Percentiles rank a stretch among this genome's conserved stretches.
Evolutionary conservation across 495 filamentous ascomycete genomes (phyloP).

Genomic region (Penicillium argentinense): DNA sequence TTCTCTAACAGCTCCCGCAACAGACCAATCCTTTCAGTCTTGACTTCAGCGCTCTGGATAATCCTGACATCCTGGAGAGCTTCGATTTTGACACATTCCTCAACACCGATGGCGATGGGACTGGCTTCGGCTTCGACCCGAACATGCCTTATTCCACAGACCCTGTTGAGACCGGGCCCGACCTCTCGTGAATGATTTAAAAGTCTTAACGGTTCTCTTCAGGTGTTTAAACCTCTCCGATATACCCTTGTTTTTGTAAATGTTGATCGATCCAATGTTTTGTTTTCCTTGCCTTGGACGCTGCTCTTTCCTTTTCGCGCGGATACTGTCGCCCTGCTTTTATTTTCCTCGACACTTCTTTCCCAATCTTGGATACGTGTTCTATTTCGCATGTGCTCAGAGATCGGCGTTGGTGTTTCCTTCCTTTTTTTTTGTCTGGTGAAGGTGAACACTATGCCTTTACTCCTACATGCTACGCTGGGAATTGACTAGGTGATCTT

Average conservation of each 20-base stretch:
- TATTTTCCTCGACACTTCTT: slow-evolving; percentile 22
- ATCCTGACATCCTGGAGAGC: slow-evolving; percentile 74
- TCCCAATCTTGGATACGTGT: slow-evolving; percentile 31
- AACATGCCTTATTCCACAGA: slow-evolving; percentile 43
- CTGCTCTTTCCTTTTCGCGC: slow-evolving; percentile 15
- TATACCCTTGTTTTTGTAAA: slow-evolving; percentile 52
- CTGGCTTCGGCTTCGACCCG: slow-evolving; percentile 54
- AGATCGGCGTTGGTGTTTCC: slow-evolving; percentile 47
- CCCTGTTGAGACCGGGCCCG: slow-evolving; percentile 54
- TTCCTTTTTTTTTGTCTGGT: slow-evolving; percentile 13
- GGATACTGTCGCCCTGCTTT: slow-evolving; percentile 22
- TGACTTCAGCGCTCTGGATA: slow-evolving; percentile 62
- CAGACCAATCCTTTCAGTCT: slow-evolving; percentile 47
- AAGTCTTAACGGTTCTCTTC: slow-evolving; percentile 39
- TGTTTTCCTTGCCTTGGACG: slow-evolving; percentile 18
- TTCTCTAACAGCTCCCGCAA: slow-evolving; percentile 19
- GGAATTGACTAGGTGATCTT: slow-evolving; percentile 10
- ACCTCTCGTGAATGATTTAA: slow-evolving; percentile 43
- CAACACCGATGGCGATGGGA: slow-evolving; percentile 56
- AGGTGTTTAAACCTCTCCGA: slow-evolving; percentile 38
- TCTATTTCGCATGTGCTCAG: slow-evolving; percentile 30
- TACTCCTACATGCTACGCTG: not conserved
- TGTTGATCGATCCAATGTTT: slow-evolving; percentile 27
- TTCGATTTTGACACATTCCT: slow-evolving; percentile 98
- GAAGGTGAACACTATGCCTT: too few relatives aligned